These are phyloP conservation scores for Tolypocladium cylindrosporum DNA, from an alignment of 2,329 filamentous ascomycete species.

Conservation along the genomic window DNA sequence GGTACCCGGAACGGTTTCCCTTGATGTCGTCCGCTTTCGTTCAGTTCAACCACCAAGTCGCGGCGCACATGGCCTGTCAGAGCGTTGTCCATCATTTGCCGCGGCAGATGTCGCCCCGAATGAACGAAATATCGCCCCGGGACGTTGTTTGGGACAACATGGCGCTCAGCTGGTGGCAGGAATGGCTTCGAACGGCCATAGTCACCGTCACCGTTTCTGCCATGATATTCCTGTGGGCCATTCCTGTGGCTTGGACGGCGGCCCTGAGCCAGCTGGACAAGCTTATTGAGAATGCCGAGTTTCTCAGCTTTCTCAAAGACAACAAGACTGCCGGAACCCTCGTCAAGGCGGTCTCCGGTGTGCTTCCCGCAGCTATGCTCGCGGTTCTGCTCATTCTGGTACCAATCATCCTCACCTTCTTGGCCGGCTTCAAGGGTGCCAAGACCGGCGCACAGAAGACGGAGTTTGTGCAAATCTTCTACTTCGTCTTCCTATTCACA, in stretches of 20 bases:
- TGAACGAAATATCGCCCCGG: slow-evolving; percentile 86
- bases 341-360: slow-evolving; percentile 62
- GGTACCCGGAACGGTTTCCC: slow-evolving; percentile 74
- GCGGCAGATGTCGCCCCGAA: slow-evolving; percentile 83
- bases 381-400: slow-evolving; percentile 71
- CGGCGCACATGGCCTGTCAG: slow-evolving; percentile 97
- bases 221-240: slow-evolving; percentile 82
- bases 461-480: slow-evolving; percentile 82
- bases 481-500: slow-evolving; percentile 89
- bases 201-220: slow-evolving; percentile 57
- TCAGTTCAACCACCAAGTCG: slow-evolving; percentile 96
- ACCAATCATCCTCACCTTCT: slow-evolving; percentile 65
- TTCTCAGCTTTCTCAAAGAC: slow-evolving; percentile 59
- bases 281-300: slow-evolving; percentile 54
- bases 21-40: slow-evolving; percentile 96
- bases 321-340: slow-evolving; percentile 52
- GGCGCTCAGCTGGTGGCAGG: slow-evolving; percentile 89
- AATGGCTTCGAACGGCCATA: slow-evolving; percentile 61
- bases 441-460: slow-evolving; percentile 73
- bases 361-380: slow-evolving; percentile 70
- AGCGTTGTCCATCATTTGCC: slow-evolving; percentile 83
- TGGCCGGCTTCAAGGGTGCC: slow-evolving; percentile 66
- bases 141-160: slow-evolving; percentile 98
- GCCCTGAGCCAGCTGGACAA: slow-evolving; percentile 67
- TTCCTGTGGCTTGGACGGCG: slow-evolving; percentile 83